Conservation (phyloP, 352 stramenopile species). For the Phytopythium ostracodes region DNA sequence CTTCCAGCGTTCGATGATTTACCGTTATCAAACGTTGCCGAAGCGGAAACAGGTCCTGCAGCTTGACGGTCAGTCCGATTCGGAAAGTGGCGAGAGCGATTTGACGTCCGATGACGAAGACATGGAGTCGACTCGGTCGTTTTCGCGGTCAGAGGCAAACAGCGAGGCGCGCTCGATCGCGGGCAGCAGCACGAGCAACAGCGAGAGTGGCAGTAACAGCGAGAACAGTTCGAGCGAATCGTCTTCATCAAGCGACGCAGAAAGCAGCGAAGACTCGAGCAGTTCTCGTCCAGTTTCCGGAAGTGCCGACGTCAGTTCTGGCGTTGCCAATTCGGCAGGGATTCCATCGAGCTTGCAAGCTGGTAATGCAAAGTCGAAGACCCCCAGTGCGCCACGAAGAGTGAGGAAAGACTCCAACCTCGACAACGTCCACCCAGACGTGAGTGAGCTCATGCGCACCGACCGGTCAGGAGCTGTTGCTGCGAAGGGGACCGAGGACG, state of each 20-base stretch:
- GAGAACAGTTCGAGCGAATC: constrained; percentile 31
- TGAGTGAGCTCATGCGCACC: constrained; percentile 77
- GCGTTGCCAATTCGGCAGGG: not conserved
- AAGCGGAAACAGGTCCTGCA: constrained; percentile 24
- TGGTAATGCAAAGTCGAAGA: not conserved
- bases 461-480: constrained; percentile 46
- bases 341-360: not conserved
- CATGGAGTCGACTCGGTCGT: constrained; percentile 28
- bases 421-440: constrained; percentile 28
- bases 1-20: constrained; percentile 33
- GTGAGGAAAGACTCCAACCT: constrained; percentile 13
- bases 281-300: not conserved
- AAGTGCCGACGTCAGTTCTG: not conserved
- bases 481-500: constrained; percentile 45
- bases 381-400: constrained; percentile 1
- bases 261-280: constrained; percentile 17
- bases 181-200: constrained; percentile 38
- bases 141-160: constrained; percentile 24
- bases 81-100: constrained; percentile 43
- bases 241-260: constrained; percentile 30
- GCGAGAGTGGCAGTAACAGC: constrained; percentile 54
- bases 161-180: constrained; percentile 39
- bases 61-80: constrained; percentile 56
- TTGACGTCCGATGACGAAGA: constrained; percentile 52
- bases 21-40: constrained; percentile 19